Evolutionary conservation across 768 basidiomycete genomes (phyloP).

Genomic region (Lactarius sp.): DNA sequence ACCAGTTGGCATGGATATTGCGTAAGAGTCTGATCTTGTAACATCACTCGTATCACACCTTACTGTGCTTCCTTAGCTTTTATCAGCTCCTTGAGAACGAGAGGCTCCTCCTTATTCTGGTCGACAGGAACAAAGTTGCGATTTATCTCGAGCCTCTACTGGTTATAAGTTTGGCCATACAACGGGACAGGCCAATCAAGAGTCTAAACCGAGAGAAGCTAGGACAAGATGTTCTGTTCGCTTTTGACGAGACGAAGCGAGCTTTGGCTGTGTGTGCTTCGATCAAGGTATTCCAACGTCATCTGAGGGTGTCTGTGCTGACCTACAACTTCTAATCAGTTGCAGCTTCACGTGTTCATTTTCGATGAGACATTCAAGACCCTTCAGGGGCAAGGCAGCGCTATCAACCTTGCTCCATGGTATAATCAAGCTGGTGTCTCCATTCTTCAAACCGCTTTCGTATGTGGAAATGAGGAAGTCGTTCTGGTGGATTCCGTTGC

Average conservation of each 20-base stretch:
- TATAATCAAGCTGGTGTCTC: constrained; percentile 31
- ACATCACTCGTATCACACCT: neutral
- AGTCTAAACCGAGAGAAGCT: constrained; percentile 43
- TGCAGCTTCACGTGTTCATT: constrained; percentile 42
- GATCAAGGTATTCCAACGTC: constrained; percentile 35
- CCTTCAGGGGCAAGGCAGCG: constrained; percentile 40
- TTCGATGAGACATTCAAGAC: constrained; percentile 42
- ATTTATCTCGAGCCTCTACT: constrained; percentile 18
- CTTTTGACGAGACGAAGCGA: constrained; percentile 50
- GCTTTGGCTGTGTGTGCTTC: constrained; percentile 45
- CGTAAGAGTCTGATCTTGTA: neutral
- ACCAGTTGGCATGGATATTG: neutral
- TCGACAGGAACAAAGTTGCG: neutral
- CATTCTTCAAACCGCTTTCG: constrained; percentile 40
- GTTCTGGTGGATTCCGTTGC: constrained; percentile 43
- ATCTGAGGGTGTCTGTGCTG: neutral
- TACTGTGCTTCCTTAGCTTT: constrained; percentile 1
- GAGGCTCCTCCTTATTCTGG: constrained; percentile 15
- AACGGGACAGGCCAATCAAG: neutral
- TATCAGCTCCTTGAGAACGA: constrained; percentile 20
- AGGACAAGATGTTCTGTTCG: constrained; percentile 40
- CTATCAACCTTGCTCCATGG: constrained; percentile 42
- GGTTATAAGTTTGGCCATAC: neutral
- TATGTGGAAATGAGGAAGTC: constrained; percentile 49
- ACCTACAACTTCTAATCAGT: constrained; percentile 17